Evolutionary conservation across 176 grass and related monocot genomes (phyloP).

Genomic region (Cenchrus fungigraminus): DNA sequence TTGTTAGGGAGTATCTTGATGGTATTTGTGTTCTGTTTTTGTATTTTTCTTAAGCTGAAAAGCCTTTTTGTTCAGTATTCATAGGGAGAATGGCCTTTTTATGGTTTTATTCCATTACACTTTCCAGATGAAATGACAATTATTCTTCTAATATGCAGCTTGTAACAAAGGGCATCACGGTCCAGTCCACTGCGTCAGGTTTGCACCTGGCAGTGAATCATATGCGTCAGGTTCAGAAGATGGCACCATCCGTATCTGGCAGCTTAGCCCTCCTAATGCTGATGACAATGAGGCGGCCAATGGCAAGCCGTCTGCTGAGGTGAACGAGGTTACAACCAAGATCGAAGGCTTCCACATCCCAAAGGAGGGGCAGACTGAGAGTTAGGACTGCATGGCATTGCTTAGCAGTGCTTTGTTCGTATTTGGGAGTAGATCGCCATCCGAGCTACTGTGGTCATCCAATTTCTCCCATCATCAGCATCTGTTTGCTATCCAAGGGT

Average conservation of each 20-base stretch:
- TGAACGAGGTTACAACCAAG: slow-evolving; percentile 71
- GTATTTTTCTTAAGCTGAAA: not conserved
- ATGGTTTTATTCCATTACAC: not conserved
- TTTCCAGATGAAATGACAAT: not conserved
- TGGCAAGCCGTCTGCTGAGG: slow-evolving; percentile 61
- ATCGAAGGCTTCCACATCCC: slow-evolving; percentile 79
- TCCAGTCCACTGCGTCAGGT: slow-evolving; percentile 92
- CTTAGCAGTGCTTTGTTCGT: slow-evolving; percentile 35
- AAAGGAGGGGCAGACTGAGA: slow-evolving; percentile 65
- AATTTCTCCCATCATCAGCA: not conserved
- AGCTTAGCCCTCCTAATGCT: slow-evolving; percentile 51
- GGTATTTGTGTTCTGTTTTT: not conserved
- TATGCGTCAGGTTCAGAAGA: slow-evolving; percentile 98
- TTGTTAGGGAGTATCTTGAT: not conserved
- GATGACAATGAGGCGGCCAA: slow-evolving; percentile 62
- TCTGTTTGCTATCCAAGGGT: slow-evolving; percentile 15
- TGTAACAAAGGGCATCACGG: slow-evolving; percentile 99
- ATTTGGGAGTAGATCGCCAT: slow-evolving; percentile 29
- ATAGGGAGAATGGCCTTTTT: not conserved
- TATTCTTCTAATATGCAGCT: slow-evolving; percentile 37
- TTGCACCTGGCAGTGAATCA: slow-evolving; percentile 85
- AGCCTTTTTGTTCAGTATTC: not conserved
- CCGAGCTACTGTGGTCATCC: slow-evolving; percentile 1
- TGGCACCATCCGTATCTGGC: slow-evolving; percentile 95
- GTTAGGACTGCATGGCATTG: slow-evolving; percentile 43